Base-by-base conservation (phyloP, 2,329 filamentous ascomycete genomes). In the Lasiodiplodia gonubiensis region DNA sequence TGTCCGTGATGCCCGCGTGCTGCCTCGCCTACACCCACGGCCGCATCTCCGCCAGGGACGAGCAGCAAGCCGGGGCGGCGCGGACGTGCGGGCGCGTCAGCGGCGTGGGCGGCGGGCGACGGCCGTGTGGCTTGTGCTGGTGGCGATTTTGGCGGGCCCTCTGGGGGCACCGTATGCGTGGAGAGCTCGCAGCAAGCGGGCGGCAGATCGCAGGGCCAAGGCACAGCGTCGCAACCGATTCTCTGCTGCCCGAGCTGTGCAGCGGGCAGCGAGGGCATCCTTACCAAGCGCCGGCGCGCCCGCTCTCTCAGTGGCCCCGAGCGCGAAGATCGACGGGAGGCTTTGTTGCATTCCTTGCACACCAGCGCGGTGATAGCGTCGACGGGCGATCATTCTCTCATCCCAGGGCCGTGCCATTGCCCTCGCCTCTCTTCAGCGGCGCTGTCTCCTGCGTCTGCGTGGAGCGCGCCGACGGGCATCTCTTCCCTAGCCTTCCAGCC, bases 91-190 rank as follows among this genome's bases (percentile, higher is more conserved):
- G n/a, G 37, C 35, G 37, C 37, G 59, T 52, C 59, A 63, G 59
- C 59, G 59, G 59, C 59, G 59, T 23, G 14, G 21, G 10, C 35
- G 16, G 54, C 35, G 37, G 35, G 21, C 35, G 14, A 46, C 18
- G n/a, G 21, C 37, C 25, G 59, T 46, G 42, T 63, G 59, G 59
- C 59, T 63, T 63, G 59, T 63, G 59, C 46, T 25, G 46, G 46
- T 63, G 59, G 59, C 59, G 37, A 63, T 14, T 30, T 35, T 23
- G 30, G 39, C 39, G 27, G 55, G 55, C 25, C 23, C 21, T 30
- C n/a, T 25, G 18, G n/a, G 59, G 21, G 46, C 30, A n/a, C 27
- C 46, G 30, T 51, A 42, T 23, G 39, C 6, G 27, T 10, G 35
- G 21, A 18, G 18, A 7, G 27, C 18, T 23, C 30, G 18, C 18